These are phyloP conservation scores for Ceratobasidium sp. DNA, from an alignment of 1,284 basidiomycete genomes.

Conservation along the genomic window DNA sequence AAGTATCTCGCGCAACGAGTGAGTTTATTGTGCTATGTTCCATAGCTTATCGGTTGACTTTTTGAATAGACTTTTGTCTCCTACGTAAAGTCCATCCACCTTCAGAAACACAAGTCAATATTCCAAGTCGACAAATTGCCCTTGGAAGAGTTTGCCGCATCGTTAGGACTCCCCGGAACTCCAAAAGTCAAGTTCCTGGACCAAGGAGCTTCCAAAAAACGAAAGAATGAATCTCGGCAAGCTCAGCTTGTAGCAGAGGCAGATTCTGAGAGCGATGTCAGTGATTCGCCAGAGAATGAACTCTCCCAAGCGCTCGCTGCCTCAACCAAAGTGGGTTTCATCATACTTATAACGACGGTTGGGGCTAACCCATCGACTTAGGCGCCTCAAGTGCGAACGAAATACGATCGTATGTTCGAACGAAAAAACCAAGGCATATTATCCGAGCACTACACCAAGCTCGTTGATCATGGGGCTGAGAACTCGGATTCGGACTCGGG, in stretches of 20 bases:
- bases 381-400: conserved; percentile 76
- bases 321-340: conserved; percentile 9
- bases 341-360: background rate
- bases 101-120: conserved; percentile 94
- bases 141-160: conserved; percentile 86
- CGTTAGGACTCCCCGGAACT: conserved; percentile 92
- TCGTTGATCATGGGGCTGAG: conserved; percentile 78
- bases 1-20: conserved; percentile 97
- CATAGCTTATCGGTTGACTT: background rate
- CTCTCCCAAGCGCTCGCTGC: background rate
- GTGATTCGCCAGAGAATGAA: conserved; percentile 35
- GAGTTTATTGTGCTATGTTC: conserved; percentile 56
- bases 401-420: conserved; percentile 99
- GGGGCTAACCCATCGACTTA: background rate
- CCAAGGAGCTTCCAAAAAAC: conserved; percentile 78
- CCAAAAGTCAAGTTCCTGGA: conserved; percentile 95
- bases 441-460: conserved; percentile 91
- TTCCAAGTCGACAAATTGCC: conserved; percentile 91
- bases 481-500: conserved; percentile 69
- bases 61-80: conserved; percentile 92
- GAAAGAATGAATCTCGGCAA: conserved; percentile 77
- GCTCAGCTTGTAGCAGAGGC: conserved; percentile 54
- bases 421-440: conserved; percentile 96
- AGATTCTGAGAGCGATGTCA: conserved; percentile 58
- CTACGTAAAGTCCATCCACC: conserved; percentile 92